Percentiles rank a stretch among this genome's conserved stretches.
Evolutionary conservation across 257 asterid genomes (phyloP).

Genomic region (Nicotiana knightiana): DNA sequence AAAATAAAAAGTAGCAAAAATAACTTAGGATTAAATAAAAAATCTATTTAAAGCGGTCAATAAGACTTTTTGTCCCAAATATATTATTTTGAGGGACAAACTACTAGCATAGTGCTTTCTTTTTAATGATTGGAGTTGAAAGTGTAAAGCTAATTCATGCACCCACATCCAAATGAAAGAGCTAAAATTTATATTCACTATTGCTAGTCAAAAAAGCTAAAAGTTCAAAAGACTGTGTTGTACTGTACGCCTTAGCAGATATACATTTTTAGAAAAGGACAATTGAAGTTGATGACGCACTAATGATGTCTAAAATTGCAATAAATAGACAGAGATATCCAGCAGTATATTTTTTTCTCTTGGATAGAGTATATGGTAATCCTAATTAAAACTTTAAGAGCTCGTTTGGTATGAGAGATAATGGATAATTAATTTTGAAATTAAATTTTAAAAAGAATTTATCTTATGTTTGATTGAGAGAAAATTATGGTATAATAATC

Average conservation of each 20-base stretch:
- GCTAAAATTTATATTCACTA: not conserved
- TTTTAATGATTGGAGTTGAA: not conserved
- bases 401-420: no score
- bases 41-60: not conserved
- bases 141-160: not conserved
- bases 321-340: no score
- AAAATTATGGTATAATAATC: no score
- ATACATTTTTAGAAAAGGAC: not conserved
- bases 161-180: not conserved
- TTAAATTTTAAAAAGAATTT: no score
- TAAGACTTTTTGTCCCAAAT: not conserved
- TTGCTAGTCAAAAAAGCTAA: constrained; percentile 15
- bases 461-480: no score
- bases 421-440: no score
- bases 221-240: not conserved
- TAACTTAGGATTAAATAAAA: not conserved
- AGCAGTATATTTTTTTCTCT: no score
- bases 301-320: not conserved
- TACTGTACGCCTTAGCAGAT: not conserved
- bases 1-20: not conserved
- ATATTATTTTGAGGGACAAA: not conserved
- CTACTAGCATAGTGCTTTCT: not conserved
- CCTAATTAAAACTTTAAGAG: no score
- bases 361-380: no score
- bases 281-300: not conserved